Evolutionary conservation across 1,284 basidiomycete species (phyloP), one percentile per base, ranked within the genome.

Genomic region (Laetiporus sulphureus): DNA sequence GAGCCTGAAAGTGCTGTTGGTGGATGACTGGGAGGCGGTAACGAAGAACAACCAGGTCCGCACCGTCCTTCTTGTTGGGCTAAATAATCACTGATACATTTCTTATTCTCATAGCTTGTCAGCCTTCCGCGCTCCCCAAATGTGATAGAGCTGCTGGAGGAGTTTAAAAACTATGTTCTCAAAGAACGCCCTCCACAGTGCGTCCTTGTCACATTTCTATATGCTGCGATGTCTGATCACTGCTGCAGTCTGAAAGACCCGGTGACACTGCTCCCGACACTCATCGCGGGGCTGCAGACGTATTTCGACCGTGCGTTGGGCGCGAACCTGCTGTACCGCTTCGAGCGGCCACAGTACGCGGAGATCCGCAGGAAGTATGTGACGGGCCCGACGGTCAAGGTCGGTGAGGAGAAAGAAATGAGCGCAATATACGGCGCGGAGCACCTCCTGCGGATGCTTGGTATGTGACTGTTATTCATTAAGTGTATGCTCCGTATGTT

Each of bases 11-110:
- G 73, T 86, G 23, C 75, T 89, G 45, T 72, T 99, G 12, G 94
- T 99, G 1, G 94, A 99, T 56, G 96, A 99, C 56, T 99, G 95
- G 95, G 95, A 99, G 66, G 82, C 85, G 13, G 82, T 99, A 32
- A 99, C 95, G 40, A 98, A 97, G 69, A 91, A 94, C 58, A 83
- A 82, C 56, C 87, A 90, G 75, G 91, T 85, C 37, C 33, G 68
- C 23, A 35, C 19, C 3, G 5, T 13, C 12, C 12, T 6, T 32
- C 5, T n/a, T 13, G n/a, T 10, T 24, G 15, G 4, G 10, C 7
- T 3, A 6, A 20, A 41, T 11, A 32, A 5, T 5, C 22, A 13
- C 10, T 29, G 20, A 40, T 32, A 30, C 24, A n/a, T 20, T 21
- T 33, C 19, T 20, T 20, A 15, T 22, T 10, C 18, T 25, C 24